Base-by-base conservation (phyloP, 768 basidiomycete species). In the Basidioascus undulatus region DNA sequence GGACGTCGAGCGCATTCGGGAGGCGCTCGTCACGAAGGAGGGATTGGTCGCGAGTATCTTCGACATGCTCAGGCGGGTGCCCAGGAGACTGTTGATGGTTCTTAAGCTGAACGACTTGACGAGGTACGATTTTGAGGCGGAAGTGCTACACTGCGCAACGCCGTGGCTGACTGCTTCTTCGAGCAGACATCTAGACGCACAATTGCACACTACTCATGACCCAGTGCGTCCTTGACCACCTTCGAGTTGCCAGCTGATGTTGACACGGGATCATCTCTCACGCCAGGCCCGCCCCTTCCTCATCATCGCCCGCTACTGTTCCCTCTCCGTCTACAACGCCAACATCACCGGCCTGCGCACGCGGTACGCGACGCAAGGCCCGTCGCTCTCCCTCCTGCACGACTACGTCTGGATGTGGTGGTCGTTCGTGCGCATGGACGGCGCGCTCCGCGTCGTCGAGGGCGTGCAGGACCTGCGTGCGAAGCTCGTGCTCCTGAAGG, bases 251-350 rank as follows among this genome's bases (percentile, higher is more conserved):
- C n/a, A n/a, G n/a, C n/a, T n/a, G n/a, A n/a, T n/a, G n/a, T n/a
- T n/a, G n/a, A n/a, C n/a, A n/a, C n/a, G n/a, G n/a, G n/a, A n/a
- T n/a, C n/a, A 92, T 50, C 64, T 74, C 56, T 72, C 82, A 12
- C 62, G 96, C 5, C 72, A 72, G 67, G 65, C 74, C 43, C 76
- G 89, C 16, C 72, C 96, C 53, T 96, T 94, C 57, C 55, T 94
- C 25, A 76, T 94, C 43, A 77, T 78, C 13, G 86, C 84, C 6
- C 76, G 79, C 52, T 89, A 80, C 58, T 92, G 87, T 54, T 65
- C 72, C 38, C 64, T 63, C 10, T 76, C 81, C 7, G 72, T 80
- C 4, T 82, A 79, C 79, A 62, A 66, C 39, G 74, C 76, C 49
- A 74, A 84, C 41, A 60, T 59, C 50, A 57, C 58, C 35, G 62